These are phyloP conservation scores for Trichoderma brevicompactum DNA, from an alignment of 2,329 filamentous ascomycete genomes.

Conservation along the genomic window DNA sequence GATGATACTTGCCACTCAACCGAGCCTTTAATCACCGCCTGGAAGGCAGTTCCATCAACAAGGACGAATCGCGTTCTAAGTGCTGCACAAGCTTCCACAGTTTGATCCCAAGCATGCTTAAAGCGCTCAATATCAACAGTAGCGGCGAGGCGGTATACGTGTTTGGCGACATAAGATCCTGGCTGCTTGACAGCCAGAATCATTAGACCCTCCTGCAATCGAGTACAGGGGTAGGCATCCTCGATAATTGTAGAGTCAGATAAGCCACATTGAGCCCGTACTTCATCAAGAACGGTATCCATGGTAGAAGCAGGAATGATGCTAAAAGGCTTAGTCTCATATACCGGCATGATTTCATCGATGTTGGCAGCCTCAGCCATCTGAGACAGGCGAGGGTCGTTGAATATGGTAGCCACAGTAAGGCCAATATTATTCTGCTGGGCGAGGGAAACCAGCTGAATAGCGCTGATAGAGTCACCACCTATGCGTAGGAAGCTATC, in stretches of 20 bases:
- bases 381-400: conserved; percentile 24
- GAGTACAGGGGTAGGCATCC: conserved; percentile 45
- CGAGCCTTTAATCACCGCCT: conserved; percentile 30
- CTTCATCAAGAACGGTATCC: conserved; percentile 9
- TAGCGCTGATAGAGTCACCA: conserved; percentile 46
- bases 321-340: conserved; percentile 26
- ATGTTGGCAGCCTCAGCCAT: conserved; percentile 20
- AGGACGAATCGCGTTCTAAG: conserved; percentile 33
- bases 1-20: background rate
- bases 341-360: conserved; percentile 18
- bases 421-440: conserved; percentile 19
- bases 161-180: conserved; percentile 33
- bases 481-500: conserved; percentile 48
- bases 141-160: conserved; percentile 29
- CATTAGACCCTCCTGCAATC: conserved; percentile 47
- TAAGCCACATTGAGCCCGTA: conserved; percentile 13
- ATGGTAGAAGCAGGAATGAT: background rate
- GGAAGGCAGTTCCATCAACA: conserved; percentile 25
- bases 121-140: conserved; percentile 29
- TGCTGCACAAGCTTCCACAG: conserved; percentile 30
- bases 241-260: background rate
- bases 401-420: conserved; percentile 24
- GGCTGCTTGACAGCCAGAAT: conserved; percentile 34
- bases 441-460: conserved; percentile 19
- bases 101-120: conserved; percentile 31